Base-by-base conservation (phyloP, 2,329 filamentous ascomycete genomes). In the Lasiodiplodia gonubiensis region DNA sequence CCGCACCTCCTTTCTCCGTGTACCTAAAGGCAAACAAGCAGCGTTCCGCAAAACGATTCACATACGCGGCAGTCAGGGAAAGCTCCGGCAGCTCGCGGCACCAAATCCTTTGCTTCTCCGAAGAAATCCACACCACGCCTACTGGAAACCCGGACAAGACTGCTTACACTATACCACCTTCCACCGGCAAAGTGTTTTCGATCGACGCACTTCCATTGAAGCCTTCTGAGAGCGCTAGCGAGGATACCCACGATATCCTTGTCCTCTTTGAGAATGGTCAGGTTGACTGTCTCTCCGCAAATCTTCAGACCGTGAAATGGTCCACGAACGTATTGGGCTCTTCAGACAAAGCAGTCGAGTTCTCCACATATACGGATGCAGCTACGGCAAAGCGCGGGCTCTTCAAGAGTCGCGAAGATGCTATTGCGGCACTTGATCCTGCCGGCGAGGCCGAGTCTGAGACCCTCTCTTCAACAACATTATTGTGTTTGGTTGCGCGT, bases 211-310 rank as follows among this genome's bases (percentile, higher is more conserved):
- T 80, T 14, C 76, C 77, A 5, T 69, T 75, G 35, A 69, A 70
- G 30, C 66, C 70, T 30, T 69, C 71, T 6, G 68, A 70, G 2
- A 69, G 71, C 4, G 51, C 68, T 10, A 68, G 71, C 12, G 69
- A 70, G n/a, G 66, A 69, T 8, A 70, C 70, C 23, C 77, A 80
- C 63, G 80, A 86, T 64, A 68, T 92, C 2, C 71, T 92, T 25
- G 82, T 83, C 2, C 82, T 92, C 1, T 86, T 87, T 67, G 79
- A 85, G 51, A 84, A 89, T 69, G 90, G 90, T 42, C 84, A 88
- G 68, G 79, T 91, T 23, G 73, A 86, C 10, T 88, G 86, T 67
- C 80, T 91, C 16, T 86, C 89, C 54, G 85, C 86, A 2, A 87
- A 90, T 65, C 71, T 81, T 14, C 69, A 74, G 16, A 70, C 65